Evolutionary conservation across 1,284 basidiomycete species (phyloP).

Genomic region (Tausonia pullulans): DNA sequence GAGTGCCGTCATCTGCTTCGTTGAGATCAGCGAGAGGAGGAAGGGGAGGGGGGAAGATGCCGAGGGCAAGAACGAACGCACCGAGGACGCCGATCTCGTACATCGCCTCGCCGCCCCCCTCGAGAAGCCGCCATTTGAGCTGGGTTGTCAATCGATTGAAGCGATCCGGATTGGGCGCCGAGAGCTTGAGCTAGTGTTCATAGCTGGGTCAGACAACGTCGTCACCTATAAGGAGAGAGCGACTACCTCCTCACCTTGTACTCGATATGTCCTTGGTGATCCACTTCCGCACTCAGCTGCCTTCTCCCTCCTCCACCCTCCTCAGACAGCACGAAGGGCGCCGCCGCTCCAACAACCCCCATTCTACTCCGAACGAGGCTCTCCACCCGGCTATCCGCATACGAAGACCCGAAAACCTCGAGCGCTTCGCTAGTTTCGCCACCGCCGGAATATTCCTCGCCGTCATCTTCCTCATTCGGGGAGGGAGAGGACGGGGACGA

Average conservation of each 20-base stretch:
- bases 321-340: too few species aligned
- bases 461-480: too few species aligned
- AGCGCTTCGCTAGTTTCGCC: too few species aligned
- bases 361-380: too few species aligned
- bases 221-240: not conserved
- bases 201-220: not conserved
- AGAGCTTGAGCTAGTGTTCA: conserved; percentile 26
- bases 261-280: conserved; percentile 36
- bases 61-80: conserved; percentile 16
- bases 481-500: too few species aligned
- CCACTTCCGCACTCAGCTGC: conserved; percentile 29
- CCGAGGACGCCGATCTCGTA: conserved; percentile 74
- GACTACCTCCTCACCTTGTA: conserved; percentile 28
- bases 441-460: too few species aligned
- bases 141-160: conserved; percentile 64
- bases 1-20: conserved; percentile 61
- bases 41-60: not conserved
- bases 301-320: too few species aligned
- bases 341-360: too few species aligned
- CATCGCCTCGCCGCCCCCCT: conserved; percentile 81
- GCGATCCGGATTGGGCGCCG: conserved; percentile 33
- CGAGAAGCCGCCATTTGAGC: conserved; percentile 85
- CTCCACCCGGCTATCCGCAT: too few species aligned
- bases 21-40: not conserved
- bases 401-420: too few species aligned